These are phyloP conservation scores for Chrysochromulina tobinii DNA, from an alignment of 78 protist genomes.

Conservation along the genomic window DNA sequence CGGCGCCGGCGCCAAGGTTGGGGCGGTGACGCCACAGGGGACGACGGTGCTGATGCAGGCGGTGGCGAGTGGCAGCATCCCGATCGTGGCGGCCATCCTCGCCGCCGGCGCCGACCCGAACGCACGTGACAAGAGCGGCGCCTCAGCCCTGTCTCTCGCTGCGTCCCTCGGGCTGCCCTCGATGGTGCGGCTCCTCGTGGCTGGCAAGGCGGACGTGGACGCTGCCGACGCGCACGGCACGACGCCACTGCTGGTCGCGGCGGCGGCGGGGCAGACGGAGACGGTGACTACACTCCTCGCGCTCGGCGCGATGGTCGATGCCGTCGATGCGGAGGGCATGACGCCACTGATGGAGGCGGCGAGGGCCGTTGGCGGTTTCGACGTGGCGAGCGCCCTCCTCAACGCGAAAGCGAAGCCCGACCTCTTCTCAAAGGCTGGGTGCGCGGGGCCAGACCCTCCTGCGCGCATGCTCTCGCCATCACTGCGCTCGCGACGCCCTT, in stretches of 20 bases:
- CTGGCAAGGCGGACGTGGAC: neutral
- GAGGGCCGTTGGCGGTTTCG: neutral
- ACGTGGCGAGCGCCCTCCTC: neutral
- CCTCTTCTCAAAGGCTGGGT: neutral
- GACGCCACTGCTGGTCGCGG: neutral
- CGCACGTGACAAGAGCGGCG: neutral
- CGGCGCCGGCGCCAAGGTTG: neutral
- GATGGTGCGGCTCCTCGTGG: neutral
- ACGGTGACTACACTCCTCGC: neutral
- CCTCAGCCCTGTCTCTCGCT: neutral
- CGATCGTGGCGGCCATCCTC: neutral
- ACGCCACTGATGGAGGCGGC: constrained; percentile 17
- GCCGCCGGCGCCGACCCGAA: neutral
- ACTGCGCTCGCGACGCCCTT: too few relatives aligned
- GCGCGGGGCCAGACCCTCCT: too few relatives aligned
- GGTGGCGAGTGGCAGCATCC: neutral
- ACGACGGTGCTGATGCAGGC: constrained; percentile 16
- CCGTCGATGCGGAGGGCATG: neutral
- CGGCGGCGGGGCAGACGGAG: neutral
- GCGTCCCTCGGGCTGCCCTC: neutral
- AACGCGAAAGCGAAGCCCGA: neutral
- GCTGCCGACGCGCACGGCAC: neutral
- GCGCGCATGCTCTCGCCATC: too few relatives aligned
- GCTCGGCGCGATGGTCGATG: neutral
- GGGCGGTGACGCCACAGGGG: neutral